Percentiles rank a stretch among this genome's conserved stretches.
phyloP scores from a whole-genome alignment of 208 protist species.

The Wallacemonas sp. region DNA sequence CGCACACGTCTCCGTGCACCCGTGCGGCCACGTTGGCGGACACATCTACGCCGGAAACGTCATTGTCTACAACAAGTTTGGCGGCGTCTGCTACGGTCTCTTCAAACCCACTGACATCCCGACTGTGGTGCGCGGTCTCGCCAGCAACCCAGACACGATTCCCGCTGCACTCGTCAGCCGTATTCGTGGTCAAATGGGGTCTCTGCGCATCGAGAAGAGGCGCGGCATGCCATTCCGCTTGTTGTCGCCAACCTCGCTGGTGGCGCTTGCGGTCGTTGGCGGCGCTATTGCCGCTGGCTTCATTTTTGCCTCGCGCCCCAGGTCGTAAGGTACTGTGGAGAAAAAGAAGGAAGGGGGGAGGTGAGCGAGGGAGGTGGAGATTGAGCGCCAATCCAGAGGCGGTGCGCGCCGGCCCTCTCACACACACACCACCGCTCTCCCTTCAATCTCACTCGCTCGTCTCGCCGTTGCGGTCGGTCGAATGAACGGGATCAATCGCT shows the following conservation, averaged over 20 bases:
- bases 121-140: constrained; percentile 49
- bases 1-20: constrained; percentile 49
- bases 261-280: neutral
- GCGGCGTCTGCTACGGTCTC: constrained; percentile 85
- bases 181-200: constrained; percentile 56
- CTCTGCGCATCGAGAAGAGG: neutral
- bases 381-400: no score
- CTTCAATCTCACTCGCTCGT: no score
- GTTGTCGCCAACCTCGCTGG: neutral
- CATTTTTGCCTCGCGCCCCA: neutral
- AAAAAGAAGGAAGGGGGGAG: no score
- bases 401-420: no score
- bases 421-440: no score
- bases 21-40: constrained; percentile 85
- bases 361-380: no score
- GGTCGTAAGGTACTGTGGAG: neutral
- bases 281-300: neutral
- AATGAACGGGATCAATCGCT: no score
- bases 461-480: no score
- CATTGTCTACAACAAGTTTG: constrained; percentile 78
- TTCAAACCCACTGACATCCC: constrained; percentile 81
- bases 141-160: constrained; percentile 41
- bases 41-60: constrained; percentile 93
- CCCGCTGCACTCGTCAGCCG: constrained; percentile 47
- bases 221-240: neutral